phyloP scores from a whole-genome alignment of 441 rosid genomes.

The Arabidopsis hybrid region DNA sequence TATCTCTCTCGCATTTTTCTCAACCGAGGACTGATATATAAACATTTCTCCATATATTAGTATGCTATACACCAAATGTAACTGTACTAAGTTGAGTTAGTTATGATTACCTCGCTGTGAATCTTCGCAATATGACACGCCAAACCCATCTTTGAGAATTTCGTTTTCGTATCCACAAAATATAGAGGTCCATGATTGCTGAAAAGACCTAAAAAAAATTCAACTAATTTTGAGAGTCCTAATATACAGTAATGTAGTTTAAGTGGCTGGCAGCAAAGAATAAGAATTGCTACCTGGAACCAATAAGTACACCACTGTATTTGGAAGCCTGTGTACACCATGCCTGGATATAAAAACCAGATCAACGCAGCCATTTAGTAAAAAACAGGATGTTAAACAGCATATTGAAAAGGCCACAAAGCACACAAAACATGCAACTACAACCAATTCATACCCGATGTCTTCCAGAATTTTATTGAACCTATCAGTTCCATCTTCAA shows the following conservation, averaged over 20 bases:
- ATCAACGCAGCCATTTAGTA: conserved; percentile 40
- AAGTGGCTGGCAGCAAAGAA: conserved; percentile 16
- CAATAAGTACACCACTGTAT: conserved; percentile 82
- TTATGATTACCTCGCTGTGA: conserved; percentile 84
- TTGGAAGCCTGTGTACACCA: conserved; percentile 89
- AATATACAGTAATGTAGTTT: conserved; percentile 11
- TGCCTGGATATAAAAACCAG: conserved; percentile 62
- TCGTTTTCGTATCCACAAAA: conserved; percentile 81
- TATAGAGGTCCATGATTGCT: conserved; percentile 97
- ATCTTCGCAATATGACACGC: conserved; percentile 97
- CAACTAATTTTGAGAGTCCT: conserved; percentile 10
- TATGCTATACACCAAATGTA: conserved; percentile 6
- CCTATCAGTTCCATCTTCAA: conserved; percentile 87
- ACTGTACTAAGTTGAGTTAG: neutral
- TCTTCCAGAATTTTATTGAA: conserved; percentile 75
- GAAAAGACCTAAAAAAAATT: conserved; percentile 76
- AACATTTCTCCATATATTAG: conserved; percentile 26
- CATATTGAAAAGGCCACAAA: conserved; percentile 11
- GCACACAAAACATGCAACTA: conserved; percentile 38
- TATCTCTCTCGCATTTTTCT: conserved; percentile 93
- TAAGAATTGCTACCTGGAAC: conserved; percentile 75
- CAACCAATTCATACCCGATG: conserved; percentile 64
- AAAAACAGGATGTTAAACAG: conserved; percentile 34
- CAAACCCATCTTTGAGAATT: conserved; percentile 91
- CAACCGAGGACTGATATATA: conserved; percentile 84